Conservation (phyloP, 768 basidiomycete species). For the Termitomyces sp. region DNA sequence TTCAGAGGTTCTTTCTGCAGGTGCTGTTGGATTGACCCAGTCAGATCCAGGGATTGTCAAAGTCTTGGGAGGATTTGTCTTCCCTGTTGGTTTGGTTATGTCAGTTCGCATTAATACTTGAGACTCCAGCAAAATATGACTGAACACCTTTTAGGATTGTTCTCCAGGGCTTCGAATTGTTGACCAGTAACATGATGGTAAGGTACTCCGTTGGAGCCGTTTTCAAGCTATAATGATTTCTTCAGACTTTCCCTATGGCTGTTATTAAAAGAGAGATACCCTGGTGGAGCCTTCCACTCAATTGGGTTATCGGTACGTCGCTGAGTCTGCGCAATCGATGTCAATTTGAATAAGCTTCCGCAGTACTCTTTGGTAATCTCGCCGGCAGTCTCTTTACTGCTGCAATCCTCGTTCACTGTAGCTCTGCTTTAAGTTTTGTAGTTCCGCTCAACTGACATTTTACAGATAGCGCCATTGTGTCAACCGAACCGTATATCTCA, state of each 20-base stretch:
- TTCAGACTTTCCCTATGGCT: constrained; percentile 66
- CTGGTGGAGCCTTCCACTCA: constrained; percentile 63
- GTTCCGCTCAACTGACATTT: background rate
- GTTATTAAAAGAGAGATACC: constrained; percentile 54
- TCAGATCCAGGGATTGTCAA: constrained; percentile 66
- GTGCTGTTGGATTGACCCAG: constrained; percentile 41
- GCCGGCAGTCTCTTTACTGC: constrained; percentile 67
- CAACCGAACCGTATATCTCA: constrained; percentile 47
- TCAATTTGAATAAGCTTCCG: constrained; percentile 1
- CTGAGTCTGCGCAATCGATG: background rate
- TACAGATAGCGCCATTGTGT: constrained; percentile 56
- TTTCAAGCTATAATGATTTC: background rate
- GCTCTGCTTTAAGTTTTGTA: constrained; percentile 11
- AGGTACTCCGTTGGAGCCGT: background rate
- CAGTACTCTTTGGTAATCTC: constrained; percentile 67
- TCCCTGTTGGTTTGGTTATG: constrained; percentile 77
- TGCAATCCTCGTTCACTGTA: constrained; percentile 60
- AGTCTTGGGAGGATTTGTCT: constrained; percentile 60
- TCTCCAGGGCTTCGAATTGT: constrained; percentile 60
- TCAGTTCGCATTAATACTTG: constrained; percentile 21
- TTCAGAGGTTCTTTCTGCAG: constrained; percentile 54
- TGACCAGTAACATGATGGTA: constrained; percentile 79
- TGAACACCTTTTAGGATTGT: constrained; percentile 47
- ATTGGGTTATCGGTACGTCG: constrained; percentile 59
- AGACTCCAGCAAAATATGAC: background rate